Evolutionary conservation across 805 yeast genomes (phyloP), one percentile per base, ranked within the genome.

Genomic region (Yamadazyma olivae): DNA sequence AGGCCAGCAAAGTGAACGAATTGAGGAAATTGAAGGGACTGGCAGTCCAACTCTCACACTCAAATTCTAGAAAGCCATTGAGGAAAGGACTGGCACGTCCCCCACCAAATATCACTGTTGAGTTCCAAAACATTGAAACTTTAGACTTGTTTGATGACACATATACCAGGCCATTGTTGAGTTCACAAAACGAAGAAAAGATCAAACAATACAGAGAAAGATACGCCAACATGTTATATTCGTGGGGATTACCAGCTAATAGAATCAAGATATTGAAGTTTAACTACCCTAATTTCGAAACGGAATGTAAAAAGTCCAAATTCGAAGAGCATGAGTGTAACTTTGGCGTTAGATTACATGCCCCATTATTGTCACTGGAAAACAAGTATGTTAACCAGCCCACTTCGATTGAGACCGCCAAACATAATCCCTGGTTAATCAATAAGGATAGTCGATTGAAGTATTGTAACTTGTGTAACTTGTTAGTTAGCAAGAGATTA

Each of bases 221-320:
- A 46, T 90, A 91, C 56, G 89, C 96, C 0, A 75, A 81, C 14
- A 70, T 90, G 52, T 64, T 90, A 10, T 85, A 75, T 50, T 58
- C 74, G 22, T 91, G 97, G 97, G 95, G 93, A 0, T 66, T 89
- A 14, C 84, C 89, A 0, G 72, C 84, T n/a, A 77, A 81, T 44
- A 61, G 96, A 28, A 78, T 86, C 19, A 90, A 90, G 50, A 74
- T 90, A 8, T 56, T 87, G 38, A 88, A 90, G 58, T 75, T 77
- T 63, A 83, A 82, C 49, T 73, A 71, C 40, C 57, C 74, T 3
- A 41, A 50, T 12, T 14, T 39, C 14, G 39, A 45, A 5, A 27
- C 36, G 3, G 19, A 36, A 7, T 28, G 21, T 18, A 22, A 16
- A 6, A 17, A 35, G 14, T 36, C 42, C 22, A 36, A 23, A 30